Conservation (phyloP, 306 rosid species). For the Cicer chorassanicum region DNA sequence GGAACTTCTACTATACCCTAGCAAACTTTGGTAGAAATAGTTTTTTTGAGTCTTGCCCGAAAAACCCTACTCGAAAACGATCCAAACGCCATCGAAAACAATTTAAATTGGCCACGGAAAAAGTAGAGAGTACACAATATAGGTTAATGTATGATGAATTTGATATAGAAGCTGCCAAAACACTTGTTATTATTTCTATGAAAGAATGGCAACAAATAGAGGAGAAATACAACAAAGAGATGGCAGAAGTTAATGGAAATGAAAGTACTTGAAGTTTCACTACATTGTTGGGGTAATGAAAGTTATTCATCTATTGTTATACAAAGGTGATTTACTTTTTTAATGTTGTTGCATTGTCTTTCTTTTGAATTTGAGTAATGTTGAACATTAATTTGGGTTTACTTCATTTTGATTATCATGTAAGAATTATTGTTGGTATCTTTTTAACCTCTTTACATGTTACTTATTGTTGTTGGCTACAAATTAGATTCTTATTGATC, state of each 20-base stretch:
- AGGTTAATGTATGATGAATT: not conserved
- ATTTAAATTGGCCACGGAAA: too few relatives aligned
- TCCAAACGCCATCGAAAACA: not conserved
- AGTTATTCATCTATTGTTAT: too few relatives aligned
- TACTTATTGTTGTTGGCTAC: not conserved
- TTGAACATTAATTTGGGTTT: not conserved
- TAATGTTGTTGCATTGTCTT: too few relatives aligned
- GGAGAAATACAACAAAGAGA: not conserved
- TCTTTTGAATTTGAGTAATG: not conserved
- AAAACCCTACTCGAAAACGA: conserved; percentile 15
- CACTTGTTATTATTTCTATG: not conserved
- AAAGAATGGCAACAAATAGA: conserved; percentile 2
- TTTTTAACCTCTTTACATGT: not conserved
- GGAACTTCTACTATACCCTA: not conserved
- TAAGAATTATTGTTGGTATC: not conserved
- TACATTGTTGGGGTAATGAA: too few relatives aligned
- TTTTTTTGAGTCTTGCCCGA: not conserved
- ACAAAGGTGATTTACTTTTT: too few relatives aligned
- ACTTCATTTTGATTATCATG: not conserved
- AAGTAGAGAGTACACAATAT: not conserved
- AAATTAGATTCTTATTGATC: not conserved
- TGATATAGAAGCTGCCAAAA: not conserved
- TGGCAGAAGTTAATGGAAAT: not conserved
- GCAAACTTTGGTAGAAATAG: not conserved
- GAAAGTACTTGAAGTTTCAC: too few relatives aligned